Base-by-base conservation (phyloP, 345 rosid genomes). In the Eucalyptus tenuipes region DNA sequence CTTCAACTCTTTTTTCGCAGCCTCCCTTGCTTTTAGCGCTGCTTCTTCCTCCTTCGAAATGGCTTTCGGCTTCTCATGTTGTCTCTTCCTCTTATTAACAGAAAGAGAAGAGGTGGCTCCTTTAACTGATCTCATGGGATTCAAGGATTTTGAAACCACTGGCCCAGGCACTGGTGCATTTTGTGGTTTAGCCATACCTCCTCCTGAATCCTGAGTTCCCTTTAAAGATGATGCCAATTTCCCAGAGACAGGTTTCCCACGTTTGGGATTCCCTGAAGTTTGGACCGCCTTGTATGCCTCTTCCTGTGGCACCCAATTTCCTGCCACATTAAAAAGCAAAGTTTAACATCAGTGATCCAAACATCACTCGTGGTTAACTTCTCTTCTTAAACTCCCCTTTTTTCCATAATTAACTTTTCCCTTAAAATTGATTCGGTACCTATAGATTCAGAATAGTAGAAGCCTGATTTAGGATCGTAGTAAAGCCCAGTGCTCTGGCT, bases 1-100 rank as follows among this genome's bases (percentile, higher is more conserved):
- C 93, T 92, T 97, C 99, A 52, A 96, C 98, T 90, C 98, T 95
- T 94, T 97, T 91, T 93, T 95, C 44, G 99, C 99, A 91, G 99
- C 99, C 92, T 95, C 99, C 91, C 99, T 95, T 6, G 98, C 98
- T 92, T 93, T 97, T 64, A 96, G 93, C 29, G 99, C 99, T 88
- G 98, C 95, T 75, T 80, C 92, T 91, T 97, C 99, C 92, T 95
- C 99, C 89, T 90, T 91, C 20, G 98, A 93, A 85, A 95, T 86
- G 47, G 91, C 92, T 94, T 98, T 94, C 4, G 96, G 95, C 90
- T 93, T 95, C 86, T 92, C 94, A 61, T 93, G 95, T 91, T 87
- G 92, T 90, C 97, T 93, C 92, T 95, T 98, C 89, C 97, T 95
- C 93, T 95, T 96, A 88, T 94, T 94, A 64, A 94, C 88, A 68